A percentile compares a stretch with the other conserved stretches of the same genome.
Evolutionary conservation across 1,139 yeast species (phyloP).

Genomic region (Suhomyces ambrosiae): DNA sequence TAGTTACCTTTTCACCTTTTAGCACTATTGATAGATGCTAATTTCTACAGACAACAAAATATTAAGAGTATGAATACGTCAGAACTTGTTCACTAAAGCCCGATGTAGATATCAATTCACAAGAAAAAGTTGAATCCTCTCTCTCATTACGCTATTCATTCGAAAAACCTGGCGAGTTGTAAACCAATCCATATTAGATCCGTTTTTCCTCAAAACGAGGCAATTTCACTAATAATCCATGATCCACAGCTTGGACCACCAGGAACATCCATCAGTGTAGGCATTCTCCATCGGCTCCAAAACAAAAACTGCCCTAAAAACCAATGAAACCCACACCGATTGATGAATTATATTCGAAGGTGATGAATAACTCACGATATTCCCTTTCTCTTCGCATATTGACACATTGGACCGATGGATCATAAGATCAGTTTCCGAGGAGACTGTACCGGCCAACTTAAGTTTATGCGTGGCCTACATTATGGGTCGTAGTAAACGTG

Average conservation of each 20-base stretch:
- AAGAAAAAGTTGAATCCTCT: constrained; percentile 7
- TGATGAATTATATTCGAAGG: not conserved
- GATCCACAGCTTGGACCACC: constrained; percentile 3
- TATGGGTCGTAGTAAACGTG: constrained; percentile 5
- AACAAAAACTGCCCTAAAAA: constrained; percentile 8
- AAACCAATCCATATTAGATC: not conserved
- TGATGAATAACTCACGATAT: constrained; percentile 8
- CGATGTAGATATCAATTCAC: constrained; percentile 4
- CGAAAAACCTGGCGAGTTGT: constrained; percentile 6
- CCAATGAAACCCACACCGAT: not conserved
- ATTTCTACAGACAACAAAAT: too few relatives aligned
- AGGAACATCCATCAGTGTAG: not conserved
- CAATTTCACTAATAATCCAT: not conserved
- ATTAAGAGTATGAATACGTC: too few relatives aligned
- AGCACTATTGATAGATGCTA: too few relatives aligned
- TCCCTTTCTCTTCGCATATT: constrained; percentile 44
- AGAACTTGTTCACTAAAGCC: too few relatives aligned
- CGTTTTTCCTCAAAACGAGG: constrained; percentile 7
- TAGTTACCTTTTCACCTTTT: too few relatives aligned
- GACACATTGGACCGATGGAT: constrained; percentile 55
- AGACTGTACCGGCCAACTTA: constrained; percentile 45
- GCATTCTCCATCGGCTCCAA: not conserved
- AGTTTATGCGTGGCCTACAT: constrained; percentile 39
- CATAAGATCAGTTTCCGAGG: constrained; percentile 14
- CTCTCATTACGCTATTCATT: constrained; percentile 6